These are phyloP conservation scores for Ceratocystis alfenasii DNA, from an alignment of 2,329 filamentous ascomycete species.

Conservation along the genomic window DNA sequence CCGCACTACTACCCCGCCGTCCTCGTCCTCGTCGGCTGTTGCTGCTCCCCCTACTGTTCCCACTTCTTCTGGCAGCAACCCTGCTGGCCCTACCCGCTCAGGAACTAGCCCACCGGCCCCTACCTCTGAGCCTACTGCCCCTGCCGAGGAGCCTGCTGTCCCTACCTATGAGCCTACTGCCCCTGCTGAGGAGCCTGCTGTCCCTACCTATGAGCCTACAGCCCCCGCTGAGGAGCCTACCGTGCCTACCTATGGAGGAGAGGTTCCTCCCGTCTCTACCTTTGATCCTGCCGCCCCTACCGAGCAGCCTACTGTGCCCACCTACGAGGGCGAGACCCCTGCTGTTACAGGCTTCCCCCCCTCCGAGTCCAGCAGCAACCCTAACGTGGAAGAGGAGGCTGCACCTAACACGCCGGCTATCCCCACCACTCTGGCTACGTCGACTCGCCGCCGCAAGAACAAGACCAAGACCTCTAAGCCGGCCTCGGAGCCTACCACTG, in stretches of 20 bases:
- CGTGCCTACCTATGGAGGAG: background rate
- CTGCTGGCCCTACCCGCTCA: background rate
- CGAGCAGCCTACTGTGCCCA: background rate
- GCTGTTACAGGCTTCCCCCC: background rate
- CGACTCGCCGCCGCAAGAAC: background rate
- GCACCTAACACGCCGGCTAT: background rate
- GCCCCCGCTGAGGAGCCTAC: background rate
- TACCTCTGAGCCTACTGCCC: background rate
- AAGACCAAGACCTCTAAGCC: background rate
- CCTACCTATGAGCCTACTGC: no score
- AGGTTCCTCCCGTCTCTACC: background rate
- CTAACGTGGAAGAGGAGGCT: background rate
- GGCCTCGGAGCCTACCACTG: background rate
- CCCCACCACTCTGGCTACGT: slow-evolving; percentile 6
- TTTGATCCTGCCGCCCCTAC: background rate
- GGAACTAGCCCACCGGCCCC: no score
- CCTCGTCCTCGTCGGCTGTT: background rate
- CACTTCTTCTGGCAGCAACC: background rate
- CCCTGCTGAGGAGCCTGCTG: background rate
- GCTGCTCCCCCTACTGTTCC: background rate
- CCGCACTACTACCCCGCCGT: background rate
- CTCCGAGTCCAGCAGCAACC: background rate
- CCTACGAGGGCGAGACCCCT: background rate
- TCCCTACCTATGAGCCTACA: background rate
- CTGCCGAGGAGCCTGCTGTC: background rate